phyloP scores from a whole-genome alignment of 202 grass and related monocot genomes.

The Schoenoplectus triqueter region DNA sequence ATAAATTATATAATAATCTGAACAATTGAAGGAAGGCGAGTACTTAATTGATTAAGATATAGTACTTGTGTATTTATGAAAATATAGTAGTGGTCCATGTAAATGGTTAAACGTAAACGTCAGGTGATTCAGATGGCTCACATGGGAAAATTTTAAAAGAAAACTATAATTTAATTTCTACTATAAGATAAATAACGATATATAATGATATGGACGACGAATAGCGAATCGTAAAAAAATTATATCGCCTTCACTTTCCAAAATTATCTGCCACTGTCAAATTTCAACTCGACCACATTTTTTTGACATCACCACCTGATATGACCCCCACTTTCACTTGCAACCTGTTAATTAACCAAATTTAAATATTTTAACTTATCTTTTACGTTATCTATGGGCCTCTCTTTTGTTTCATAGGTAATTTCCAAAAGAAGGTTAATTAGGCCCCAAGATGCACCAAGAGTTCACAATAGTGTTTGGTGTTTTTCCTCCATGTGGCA shows the following conservation, averaged over 20 bases:
- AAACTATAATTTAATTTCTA: not conserved
- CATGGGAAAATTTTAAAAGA: not conserved
- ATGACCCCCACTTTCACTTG: not conserved
- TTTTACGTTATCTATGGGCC: not conserved
- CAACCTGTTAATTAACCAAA: not conserved
- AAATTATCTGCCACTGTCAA: not conserved
- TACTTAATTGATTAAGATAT: not conserved
- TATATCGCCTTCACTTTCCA: not conserved
- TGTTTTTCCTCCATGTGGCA: not conserved
- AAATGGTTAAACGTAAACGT: conserved; percentile 22
- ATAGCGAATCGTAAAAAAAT: conserved; percentile 25
- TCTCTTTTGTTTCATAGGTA: conserved; percentile 11
- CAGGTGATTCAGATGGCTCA: not conserved
- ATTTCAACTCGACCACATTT: not conserved
- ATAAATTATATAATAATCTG: not conserved
- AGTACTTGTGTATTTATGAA: conserved; percentile 9
- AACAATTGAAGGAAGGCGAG: too few species aligned
- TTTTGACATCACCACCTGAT: conserved; percentile 24
- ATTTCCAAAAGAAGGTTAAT: not conserved
- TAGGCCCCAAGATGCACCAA: not conserved
- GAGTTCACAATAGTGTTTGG: conserved; percentile 1
- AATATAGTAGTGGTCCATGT: not conserved
- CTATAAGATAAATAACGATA: not conserved
- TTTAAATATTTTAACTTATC: conserved; percentile 1
- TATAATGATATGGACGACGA: not conserved